Evolutionary conservation across 495 filamentous ascomycete species (phyloP), one percentile per base, ranked within the genome.

Genomic region (Hypomontagnella submonticulosa): DNA sequence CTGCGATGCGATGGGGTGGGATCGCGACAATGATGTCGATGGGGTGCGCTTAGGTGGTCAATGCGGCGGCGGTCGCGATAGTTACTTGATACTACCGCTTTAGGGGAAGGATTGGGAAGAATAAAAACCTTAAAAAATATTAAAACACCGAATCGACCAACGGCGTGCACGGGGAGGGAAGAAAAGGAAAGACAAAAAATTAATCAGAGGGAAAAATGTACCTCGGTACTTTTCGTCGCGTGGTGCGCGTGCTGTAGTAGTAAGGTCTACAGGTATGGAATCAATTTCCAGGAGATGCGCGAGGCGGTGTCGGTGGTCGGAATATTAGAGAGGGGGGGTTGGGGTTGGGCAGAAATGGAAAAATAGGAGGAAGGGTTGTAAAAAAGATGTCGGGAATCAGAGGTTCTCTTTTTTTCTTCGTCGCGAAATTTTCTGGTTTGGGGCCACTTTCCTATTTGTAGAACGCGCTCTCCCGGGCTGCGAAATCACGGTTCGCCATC

Each of bases 371-470:
- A 62, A 74, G 71, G 72, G 72, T 73, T 72, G 70, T 57, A 63
- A 73, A 74, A 74, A 72, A 67, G 55, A 70, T 71, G 63, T 63
- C 64, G 63, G 71, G 68, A 71, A 71, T 63, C 56, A 65, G 70
- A 72, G 61, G 64, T 70, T 52, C 66, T 63, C 70, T 72, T 74
- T 74, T 71, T 72, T 69, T 53, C 49, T 52, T 69, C 57, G 57
- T 64, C 67, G 64, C 66, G 67, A 69, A 63, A 76, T 74, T 73
- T 71, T 72, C 71, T 75, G 71, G 73, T 70, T 63, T 63, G 70
- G 75, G 71, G 75, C 71, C 63, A 66, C 63, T 57, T 76, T 77
- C 70, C 74, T 77, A 77, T 80, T 79, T 79, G 77, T 77, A 79
- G 69, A 71, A 72, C 71, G 71, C 66, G 65, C 71, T 68, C 68